Percentiles rank a stretch among this genome's conserved stretches.
Conservation (phyloP, 2,329 filamentous ascomycete genomes). For the Trichoderma sp. region DNA sequence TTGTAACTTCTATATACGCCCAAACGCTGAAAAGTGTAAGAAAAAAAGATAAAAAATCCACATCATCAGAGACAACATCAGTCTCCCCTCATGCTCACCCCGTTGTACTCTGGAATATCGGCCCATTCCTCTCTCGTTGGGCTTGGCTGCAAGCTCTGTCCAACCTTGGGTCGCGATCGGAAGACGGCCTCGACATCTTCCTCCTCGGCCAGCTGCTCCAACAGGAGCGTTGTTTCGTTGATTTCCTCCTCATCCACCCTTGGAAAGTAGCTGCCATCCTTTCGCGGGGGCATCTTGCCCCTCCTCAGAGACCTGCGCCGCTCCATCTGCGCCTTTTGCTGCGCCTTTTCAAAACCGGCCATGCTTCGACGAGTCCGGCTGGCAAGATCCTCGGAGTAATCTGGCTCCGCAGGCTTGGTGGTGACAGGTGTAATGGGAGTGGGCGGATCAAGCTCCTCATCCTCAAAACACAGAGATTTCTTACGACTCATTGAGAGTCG, state of each 20-base stretch:
- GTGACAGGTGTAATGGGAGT: slow-evolving; percentile 13
- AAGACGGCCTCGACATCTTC: slow-evolving; percentile 85
- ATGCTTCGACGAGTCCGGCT: slow-evolving; percentile 62
- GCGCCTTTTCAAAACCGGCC: slow-evolving; percentile 61
- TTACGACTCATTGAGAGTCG: slow-evolving; percentile 74
- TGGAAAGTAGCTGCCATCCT: slow-evolving; percentile 50
- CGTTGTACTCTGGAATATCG: slow-evolving; percentile 1
- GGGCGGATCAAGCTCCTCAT: slow-evolving; percentile 34
- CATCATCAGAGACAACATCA: background rate
- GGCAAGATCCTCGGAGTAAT: slow-evolving; percentile 52
- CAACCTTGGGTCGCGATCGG: slow-evolving; percentile 78
- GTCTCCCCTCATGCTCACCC: background rate
- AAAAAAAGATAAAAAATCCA: background rate
- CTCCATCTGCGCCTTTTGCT: slow-evolving; percentile 62
- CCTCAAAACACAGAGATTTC: slow-evolving; percentile 41
- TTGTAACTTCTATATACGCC: slow-evolving; percentile 2
- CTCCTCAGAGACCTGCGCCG: slow-evolving; percentile 53
- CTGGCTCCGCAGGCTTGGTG: slow-evolving; percentile 22
- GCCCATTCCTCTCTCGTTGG: slow-evolving; percentile 44
- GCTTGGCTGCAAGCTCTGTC: slow-evolving; percentile 67
- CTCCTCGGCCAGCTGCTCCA: slow-evolving; percentile 68
- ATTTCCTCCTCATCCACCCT: slow-evolving; percentile 53
- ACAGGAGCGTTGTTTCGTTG: slow-evolving; percentile 50
- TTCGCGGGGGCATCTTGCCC: slow-evolving; percentile 41
- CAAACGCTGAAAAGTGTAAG: background rate